Base-by-base conservation (phyloP, 208 protist genomes). In the Trypanosoma congolense region DNA sequence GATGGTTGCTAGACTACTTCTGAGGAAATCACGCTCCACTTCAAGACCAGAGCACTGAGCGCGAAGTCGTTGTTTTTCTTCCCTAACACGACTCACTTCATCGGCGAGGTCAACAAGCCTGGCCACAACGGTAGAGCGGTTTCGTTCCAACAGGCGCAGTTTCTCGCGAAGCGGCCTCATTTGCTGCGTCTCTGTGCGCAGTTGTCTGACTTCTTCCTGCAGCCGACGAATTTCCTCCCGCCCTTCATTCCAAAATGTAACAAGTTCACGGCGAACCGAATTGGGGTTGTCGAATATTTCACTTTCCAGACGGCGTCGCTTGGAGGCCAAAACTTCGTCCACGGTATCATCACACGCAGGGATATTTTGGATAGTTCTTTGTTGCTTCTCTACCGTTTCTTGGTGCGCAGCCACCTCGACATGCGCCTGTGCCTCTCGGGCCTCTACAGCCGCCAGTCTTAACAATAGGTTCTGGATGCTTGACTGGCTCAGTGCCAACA, bases 171-270 rank as follows among this genome's bases (percentile, higher is more conserved):
- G 48, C 3, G 75, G 62, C 24, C 71, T 71, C 21, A 79, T 44
- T 26, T 71, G 54, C 19, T 53, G 64, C 45, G 66, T 69, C 46
- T 71, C 70, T n/a, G 26, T 35, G 24, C 77, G 66, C 29, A 80
- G 62, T 31, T 74, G 56, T 24, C 49, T 41, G 29, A 87, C 53
- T 40, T 79, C 55, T 18, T 53, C 59, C 45, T 71, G 69, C 50
- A 89, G 60, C 24, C 54, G 65, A 16, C 61, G 44, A 21, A 89
- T 66, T 31, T 60, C 72, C 35, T 84, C 78, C 4, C 79, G 60
- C 14, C 80, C 81, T 16, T 81, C 74, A 56, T 73, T 72, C 75
- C 80, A 92, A 57, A 89, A 92, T 33, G 72, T 73, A 19, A 87
- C 66, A 28, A 77, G 51, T 44, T 89, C 70, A 8, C 60, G 69